A percentile compares a stretch with the other conserved stretches of the same genome.
phyloP scores from a whole-genome alignment of 75 land plant species.

The Cunninghamia lanceolata region DNA sequence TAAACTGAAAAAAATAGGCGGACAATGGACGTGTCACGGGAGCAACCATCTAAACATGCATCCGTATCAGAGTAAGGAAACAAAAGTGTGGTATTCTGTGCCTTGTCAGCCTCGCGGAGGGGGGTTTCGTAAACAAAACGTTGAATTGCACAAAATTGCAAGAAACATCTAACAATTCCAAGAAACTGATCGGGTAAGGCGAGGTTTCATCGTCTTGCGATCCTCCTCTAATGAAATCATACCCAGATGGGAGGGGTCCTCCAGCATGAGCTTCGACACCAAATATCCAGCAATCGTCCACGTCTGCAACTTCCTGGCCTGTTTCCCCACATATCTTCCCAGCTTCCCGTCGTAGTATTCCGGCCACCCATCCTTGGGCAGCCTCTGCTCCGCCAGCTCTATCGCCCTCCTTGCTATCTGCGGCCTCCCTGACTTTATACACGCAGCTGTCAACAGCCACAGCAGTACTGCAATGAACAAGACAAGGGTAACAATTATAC shows the following conservation, averaged over 20 bases:
- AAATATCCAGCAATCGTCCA: conserved; percentile 66
- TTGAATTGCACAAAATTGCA: background rate
- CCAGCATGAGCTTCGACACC: conserved; percentile 66
- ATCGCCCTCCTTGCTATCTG: conserved; percentile 57
- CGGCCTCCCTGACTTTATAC: conserved; percentile 58
- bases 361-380: conserved; percentile 57
- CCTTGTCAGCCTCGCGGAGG: no score
- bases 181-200: conserved; percentile 41
- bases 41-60: no score
- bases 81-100: no score
- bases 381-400: conserved; percentile 45
- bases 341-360: conserved; percentile 64
- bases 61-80: no score
- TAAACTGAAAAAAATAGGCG: no score
- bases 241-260: conserved; percentile 54
- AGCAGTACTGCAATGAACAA: conserved; percentile 37
- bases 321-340: conserved; percentile 62
- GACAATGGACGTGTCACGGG: no score
- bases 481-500: background rate
- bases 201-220: conserved; percentile 40
- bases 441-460: conserved; percentile 63
- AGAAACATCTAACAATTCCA: conserved; percentile 19
- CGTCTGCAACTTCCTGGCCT: conserved; percentile 58
- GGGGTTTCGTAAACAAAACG: no score
- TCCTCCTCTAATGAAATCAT: conserved; percentile 60